These are phyloP conservation scores for Leccinum huronense DNA, from an alignment of 1,284 basidiomycete genomes.

Conservation along the genomic window DNA sequence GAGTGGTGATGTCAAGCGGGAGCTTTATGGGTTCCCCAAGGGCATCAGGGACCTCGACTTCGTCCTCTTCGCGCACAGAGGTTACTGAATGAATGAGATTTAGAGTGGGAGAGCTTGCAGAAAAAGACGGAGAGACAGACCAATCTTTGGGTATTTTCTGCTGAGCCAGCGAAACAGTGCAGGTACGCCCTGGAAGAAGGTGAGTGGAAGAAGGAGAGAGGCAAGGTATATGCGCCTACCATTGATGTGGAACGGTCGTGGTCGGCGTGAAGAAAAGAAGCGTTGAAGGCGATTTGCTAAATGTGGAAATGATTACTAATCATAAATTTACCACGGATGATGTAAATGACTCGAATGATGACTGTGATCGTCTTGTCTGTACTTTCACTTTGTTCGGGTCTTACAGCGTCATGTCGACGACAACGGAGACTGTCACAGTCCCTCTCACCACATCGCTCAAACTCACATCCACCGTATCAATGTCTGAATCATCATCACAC, in stretches of 20 bases:
- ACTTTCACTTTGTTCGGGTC: background rate
- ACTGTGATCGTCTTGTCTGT: too few species aligned
- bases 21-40: conserved; percentile 69
- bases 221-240: conserved; percentile 15
- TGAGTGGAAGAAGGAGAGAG: background rate
- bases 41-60: conserved; percentile 63
- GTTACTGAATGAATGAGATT: conserved; percentile 47
- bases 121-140: conserved; percentile 42
- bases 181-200: conserved; percentile 75
- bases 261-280: background rate
- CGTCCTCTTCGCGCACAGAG: conserved; percentile 82
- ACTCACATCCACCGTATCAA: conserved; percentile 15
- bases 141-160: conserved; percentile 95
- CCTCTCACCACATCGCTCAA: conserved; percentile 23
- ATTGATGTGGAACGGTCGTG: conserved; percentile 6
- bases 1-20: conserved; percentile 78
- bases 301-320: conserved; percentile 21
- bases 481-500: conserved; percentile 2
- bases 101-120: background rate
- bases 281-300: conserved; percentile 6
- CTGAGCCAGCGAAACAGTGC: conserved; percentile 94
- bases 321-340: conserved; percentile 27
- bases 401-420: conserved; percentile 26
- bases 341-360: background rate
- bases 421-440: conserved; percentile 26